phyloP scores from a whole-genome alignment of 192 early-diverging fungal genomes.

The Backusella tuberculispora region DNA sequence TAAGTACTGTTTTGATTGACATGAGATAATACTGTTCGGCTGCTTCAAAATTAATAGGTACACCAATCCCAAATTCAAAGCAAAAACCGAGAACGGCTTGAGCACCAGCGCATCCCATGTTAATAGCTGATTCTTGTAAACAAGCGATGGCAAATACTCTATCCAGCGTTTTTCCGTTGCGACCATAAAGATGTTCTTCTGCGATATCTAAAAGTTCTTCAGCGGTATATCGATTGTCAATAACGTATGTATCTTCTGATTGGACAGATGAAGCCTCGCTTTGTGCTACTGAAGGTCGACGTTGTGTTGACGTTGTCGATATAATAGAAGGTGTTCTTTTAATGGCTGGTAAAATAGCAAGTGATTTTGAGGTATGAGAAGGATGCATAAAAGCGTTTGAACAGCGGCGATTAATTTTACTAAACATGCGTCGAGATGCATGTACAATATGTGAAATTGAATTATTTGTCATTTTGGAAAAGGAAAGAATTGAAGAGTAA shows the following conservation, averaged over 20 bases:
- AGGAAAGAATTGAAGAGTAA: slow-evolving; percentile 24
- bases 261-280: slow-evolving; percentile 16
- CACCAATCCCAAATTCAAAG: slow-evolving; percentile 84
- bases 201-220: slow-evolving; percentile 26
- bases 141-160: slow-evolving; percentile 18
- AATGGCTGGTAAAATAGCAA: background rate
- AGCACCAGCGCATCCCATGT: slow-evolving; percentile 47
- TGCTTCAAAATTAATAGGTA: slow-evolving; percentile 58
- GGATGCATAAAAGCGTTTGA: background rate
- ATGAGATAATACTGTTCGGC: slow-evolving; percentile 71
- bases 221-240: slow-evolving; percentile 9
- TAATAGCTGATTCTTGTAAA: slow-evolving; percentile 41
- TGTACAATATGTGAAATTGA: slow-evolving; percentile 26
- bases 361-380: background rate
- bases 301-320: background rate
- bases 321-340: background rate
- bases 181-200: slow-evolving; percentile 30
- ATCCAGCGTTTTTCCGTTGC: slow-evolving; percentile 31
- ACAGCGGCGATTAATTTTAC: slow-evolving; percentile 22
- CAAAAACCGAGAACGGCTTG: slow-evolving; percentile 80
- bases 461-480: slow-evolving; percentile 17
- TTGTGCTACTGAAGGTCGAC: slow-evolving; percentile 28
- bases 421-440: slow-evolving; percentile 26
- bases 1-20: slow-evolving; percentile 48
- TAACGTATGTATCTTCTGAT: slow-evolving; percentile 19